Base-by-base conservation (phyloP, 2,329 filamentous ascomycete genomes). In the Stagonosporopsis vannaccii region DNA sequence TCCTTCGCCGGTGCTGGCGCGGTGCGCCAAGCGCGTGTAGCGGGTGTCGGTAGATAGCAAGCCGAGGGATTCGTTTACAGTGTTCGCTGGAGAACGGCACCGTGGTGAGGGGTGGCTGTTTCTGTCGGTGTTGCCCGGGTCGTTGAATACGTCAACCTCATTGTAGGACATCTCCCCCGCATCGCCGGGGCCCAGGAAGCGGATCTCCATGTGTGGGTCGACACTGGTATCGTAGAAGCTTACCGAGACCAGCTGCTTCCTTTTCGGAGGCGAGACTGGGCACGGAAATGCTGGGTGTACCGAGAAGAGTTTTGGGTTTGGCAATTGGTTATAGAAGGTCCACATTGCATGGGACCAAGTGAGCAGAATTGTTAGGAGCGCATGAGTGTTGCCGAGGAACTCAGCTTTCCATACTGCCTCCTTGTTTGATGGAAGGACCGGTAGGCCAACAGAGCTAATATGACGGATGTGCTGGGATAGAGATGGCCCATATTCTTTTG, bases 131-230 rank as follows among this genome's bases (percentile, higher is more conserved):
- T 39, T 32, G 30, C 13, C 42, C 8, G 37, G 25, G 17, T 37
- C 23, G 22, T 5, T 25, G 43, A 70, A 69, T 2, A 61, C 57
- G 33, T 71, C 66, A 32, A 71, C 65, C 49, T 68, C 66, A 30
- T 55, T 57, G 39, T 68, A 70, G 5, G 36, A 56, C 3, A 68
- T 43, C 15, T 56, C 46, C 3, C 43, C 58, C 0, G 45, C 59
- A 35, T 70, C 62, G 1, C 56, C 60, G 1, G 60, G 63, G 2
- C 65, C 66, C 13, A 71, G 41, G 25, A 63, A 66, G 0, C 53
- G 51, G 1, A 68, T 41, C 23, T 71, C 67, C 13, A 56, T 56
- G 45, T 66, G 62, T 0, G 65, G 58, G 6, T 51, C 35, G 5
- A 40, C 17, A 13, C 51, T 56, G 3, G 61, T 67, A 22, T 70